Conservation (phyloP, 2,329 filamentous ascomycete species). For the Onygenales sp. region DNA sequence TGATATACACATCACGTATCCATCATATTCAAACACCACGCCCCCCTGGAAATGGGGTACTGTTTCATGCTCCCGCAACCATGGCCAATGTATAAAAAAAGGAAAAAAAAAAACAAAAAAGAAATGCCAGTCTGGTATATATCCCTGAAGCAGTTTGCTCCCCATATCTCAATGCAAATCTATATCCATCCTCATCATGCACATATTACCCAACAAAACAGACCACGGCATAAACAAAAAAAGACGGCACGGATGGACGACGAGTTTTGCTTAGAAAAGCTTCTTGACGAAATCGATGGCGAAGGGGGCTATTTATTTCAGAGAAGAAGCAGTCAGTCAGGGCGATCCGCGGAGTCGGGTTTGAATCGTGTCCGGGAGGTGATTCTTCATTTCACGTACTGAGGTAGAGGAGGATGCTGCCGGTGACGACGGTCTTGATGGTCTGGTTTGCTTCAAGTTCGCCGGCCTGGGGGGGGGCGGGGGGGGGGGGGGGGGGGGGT, state of each 20-base stretch:
- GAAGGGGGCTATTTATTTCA: conserved; percentile 33
- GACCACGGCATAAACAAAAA: neutral
- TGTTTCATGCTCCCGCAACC: too few species aligned
- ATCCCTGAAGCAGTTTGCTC: neutral
- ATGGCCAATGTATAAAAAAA: too few species aligned
- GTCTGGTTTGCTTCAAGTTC: conserved; percentile 46
- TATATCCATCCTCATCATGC: neutral
- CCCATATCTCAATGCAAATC: neutral
- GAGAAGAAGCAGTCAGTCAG: neutral
- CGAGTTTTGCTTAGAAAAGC: conserved; percentile 29
- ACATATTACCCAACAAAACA: neutral
- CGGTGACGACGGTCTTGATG: conserved; percentile 45
- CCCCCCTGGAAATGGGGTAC: too few species aligned
- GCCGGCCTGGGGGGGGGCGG: conserved; percentile 27
- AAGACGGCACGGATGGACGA: neutral
- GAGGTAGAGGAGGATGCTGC: conserved; percentile 51
- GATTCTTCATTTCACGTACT: conserved; percentile 37
- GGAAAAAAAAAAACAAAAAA: too few species aligned
- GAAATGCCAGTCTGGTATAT: too few species aligned
- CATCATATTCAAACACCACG: neutral
- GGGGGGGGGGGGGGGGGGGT: neutral
- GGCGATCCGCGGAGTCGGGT: neutral
- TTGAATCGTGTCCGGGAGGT: neutral
- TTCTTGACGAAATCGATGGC: conserved; percentile 40
- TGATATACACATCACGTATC: neutral